A percentile compares a stretch with the other conserved stretches of the same genome.
These are phyloP conservation scores for Saturnispora besseyi DNA, from an alignment of 805 yeast genomes.

Conservation along the genomic window DNA sequence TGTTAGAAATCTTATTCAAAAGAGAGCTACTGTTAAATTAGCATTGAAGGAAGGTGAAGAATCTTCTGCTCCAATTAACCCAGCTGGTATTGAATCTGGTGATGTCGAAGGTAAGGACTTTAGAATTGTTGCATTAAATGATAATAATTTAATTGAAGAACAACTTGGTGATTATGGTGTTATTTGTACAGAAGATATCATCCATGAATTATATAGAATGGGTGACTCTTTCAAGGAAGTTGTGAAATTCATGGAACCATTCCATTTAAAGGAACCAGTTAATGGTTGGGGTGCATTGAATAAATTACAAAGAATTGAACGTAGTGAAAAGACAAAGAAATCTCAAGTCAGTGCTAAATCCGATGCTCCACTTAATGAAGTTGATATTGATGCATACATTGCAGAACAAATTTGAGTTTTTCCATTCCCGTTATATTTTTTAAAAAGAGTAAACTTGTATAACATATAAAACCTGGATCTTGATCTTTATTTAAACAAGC, in stretches of 20 bases:
- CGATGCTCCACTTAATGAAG: constrained; percentile 55
- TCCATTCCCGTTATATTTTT: not conserved
- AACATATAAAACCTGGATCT: not conserved
- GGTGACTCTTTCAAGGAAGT: constrained; percentile 58
- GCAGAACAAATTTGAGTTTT: constrained; percentile 39
- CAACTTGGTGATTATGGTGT: constrained; percentile 58
- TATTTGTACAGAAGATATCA: constrained; percentile 73
- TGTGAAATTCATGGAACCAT: constrained; percentile 58
- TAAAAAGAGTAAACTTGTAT: not conserved
- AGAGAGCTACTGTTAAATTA: constrained; percentile 54
- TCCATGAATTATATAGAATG: constrained; percentile 56
- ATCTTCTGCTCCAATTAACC: constrained; percentile 3
- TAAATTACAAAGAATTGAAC: constrained; percentile 54
- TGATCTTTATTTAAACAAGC: not conserved
- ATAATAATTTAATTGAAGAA: constrained; percentile 69
- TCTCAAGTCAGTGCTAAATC: constrained; percentile 49
- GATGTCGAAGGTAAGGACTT: constrained; percentile 11
- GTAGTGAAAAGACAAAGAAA: constrained; percentile 40
- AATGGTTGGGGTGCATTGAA: constrained; percentile 69
- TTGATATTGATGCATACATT: constrained; percentile 64
- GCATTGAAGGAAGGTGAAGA: constrained; percentile 15
- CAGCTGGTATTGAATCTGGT: constrained; percentile 8
- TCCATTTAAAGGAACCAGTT: constrained; percentile 58
- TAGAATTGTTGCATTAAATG: constrained; percentile 46
- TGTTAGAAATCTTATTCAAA: constrained; percentile 64